Evolutionary conservation across 129 eudicot species (phyloP).

Genomic region (Saussurea involucrata): DNA sequence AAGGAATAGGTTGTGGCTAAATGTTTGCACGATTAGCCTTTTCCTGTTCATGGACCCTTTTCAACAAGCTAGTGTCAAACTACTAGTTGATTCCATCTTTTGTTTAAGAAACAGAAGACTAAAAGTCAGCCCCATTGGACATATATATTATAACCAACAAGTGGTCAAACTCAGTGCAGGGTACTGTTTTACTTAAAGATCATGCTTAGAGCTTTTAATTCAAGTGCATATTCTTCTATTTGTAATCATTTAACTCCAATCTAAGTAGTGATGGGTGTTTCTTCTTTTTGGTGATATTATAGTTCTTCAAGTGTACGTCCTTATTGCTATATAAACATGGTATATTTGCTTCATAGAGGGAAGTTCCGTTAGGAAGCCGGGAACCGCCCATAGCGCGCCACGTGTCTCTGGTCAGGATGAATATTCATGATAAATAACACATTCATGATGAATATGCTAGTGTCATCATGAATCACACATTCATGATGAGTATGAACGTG

Average conservation of each 20-base stretch:
- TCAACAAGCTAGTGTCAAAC: conserved; percentile 11
- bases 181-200: not conserved
- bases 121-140: conserved; percentile 15
- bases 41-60: conserved; percentile 7
- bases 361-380: too few species aligned
- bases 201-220: conserved; percentile 10
- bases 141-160: not conserved
- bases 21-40: conserved; percentile 30
- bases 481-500: too few species aligned
- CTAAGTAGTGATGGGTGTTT: not conserved
- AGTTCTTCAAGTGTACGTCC: too few species aligned
- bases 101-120: not conserved
- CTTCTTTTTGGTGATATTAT: not conserved
- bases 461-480: too few species aligned
- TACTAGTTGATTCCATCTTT: conserved; percentile 4
- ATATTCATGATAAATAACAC: too few species aligned
- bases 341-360: not conserved
- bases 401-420: too few species aligned
- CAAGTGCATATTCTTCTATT: conserved; percentile 2
- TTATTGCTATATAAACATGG: not conserved
- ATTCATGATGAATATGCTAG: too few species aligned
- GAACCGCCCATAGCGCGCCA: too few species aligned
- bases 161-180: conserved; percentile 11
- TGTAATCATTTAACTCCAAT: not conserved
- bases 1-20: conserved; percentile 15